A percentile compares a stretch with the other conserved stretches of the same genome.
Evolutionary conservation across 192 early-diverging fungal species (phyloP).

Genomic region (Coemansia umbellata): DNA sequence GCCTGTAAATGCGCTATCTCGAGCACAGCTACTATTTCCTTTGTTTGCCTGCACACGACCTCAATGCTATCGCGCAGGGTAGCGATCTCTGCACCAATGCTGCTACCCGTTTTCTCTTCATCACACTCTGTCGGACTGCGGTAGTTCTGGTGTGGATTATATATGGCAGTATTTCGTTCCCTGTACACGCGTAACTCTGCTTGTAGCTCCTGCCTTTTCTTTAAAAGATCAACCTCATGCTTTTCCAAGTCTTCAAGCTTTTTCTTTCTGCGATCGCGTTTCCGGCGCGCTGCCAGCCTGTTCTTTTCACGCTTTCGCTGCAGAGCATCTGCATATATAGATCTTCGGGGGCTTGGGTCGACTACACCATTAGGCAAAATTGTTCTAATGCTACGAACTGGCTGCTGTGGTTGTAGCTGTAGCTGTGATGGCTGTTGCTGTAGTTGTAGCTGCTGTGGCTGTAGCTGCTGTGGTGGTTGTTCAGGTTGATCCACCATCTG

Average conservation of each 20-base stretch:
- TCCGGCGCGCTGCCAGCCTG: conserved; percentile 36
- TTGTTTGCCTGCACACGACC: background rate
- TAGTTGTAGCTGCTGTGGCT: background rate
- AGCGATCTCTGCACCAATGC: background rate
- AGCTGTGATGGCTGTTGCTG: background rate
- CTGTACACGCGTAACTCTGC: conserved; percentile 22
- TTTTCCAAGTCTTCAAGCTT: conserved; percentile 24
- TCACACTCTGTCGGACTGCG: too few relatives aligned
- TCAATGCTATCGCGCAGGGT: background rate
- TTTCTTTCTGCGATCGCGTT: conserved; percentile 45
- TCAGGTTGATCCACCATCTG: too few relatives aligned
- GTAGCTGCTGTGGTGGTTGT: background rate
- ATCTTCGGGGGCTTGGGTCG: background rate
- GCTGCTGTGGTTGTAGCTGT: conserved; percentile 2
- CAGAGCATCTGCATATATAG: conserved; percentile 8
- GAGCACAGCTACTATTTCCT: background rate
- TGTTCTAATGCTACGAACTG: background rate
- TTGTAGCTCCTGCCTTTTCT: conserved; percentile 8
- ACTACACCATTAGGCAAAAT: conserved; percentile 30
- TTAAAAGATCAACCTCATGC: conserved; percentile 24
- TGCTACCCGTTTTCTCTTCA: too few relatives aligned
- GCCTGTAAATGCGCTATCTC: background rate
- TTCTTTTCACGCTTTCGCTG: conserved; percentile 38
- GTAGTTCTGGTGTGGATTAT: too few relatives aligned
- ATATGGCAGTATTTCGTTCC: too few relatives aligned